phyloP scores from a whole-genome alignment of 208 protist species.

The Acanthamoeba sp. region DNA sequence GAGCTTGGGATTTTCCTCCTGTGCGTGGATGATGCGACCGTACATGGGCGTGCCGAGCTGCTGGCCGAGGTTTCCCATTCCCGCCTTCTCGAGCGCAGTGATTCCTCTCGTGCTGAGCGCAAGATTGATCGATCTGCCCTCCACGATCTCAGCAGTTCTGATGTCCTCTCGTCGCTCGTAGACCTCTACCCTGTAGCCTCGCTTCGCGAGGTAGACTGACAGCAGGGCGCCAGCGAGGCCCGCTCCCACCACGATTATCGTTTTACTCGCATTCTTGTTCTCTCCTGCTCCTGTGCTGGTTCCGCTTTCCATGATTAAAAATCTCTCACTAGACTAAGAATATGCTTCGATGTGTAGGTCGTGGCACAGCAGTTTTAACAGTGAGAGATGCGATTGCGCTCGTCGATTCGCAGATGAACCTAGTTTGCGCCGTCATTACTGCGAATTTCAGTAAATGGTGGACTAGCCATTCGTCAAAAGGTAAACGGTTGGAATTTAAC shows the following conservation, averaged over 20 bases:
- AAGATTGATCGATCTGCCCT: conserved; percentile 74
- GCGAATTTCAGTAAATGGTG: neutral
- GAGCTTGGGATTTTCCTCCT: conserved; percentile 9
- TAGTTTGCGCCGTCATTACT: neutral
- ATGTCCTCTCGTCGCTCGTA: conserved; percentile 69
- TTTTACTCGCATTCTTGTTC: neutral
- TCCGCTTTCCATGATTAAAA: neutral
- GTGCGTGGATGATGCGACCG: conserved; percentile 70
- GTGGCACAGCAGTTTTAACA: too few species aligned
- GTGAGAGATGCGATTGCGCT: neutral
- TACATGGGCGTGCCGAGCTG: conserved; percentile 69
- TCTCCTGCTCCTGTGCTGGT: neutral
- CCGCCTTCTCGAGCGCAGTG: conserved; percentile 44
- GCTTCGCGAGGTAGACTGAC: conserved; percentile 34
- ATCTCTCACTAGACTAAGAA: too few species aligned
- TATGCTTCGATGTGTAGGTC: too few species aligned
- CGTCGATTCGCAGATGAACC: neutral
- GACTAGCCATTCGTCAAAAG: neutral
- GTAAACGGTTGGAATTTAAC: neutral
- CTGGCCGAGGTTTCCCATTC: neutral
- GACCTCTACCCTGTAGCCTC: conserved; percentile 61
- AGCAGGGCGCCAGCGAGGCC: conserved; percentile 68
- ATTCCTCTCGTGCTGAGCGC: conserved; percentile 33
- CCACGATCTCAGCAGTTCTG: neutral
- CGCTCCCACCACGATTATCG: conserved; percentile 46